Base-by-base conservation (phyloP, 78 protist species). In the Dictyostelium brefeldianum region DNA sequence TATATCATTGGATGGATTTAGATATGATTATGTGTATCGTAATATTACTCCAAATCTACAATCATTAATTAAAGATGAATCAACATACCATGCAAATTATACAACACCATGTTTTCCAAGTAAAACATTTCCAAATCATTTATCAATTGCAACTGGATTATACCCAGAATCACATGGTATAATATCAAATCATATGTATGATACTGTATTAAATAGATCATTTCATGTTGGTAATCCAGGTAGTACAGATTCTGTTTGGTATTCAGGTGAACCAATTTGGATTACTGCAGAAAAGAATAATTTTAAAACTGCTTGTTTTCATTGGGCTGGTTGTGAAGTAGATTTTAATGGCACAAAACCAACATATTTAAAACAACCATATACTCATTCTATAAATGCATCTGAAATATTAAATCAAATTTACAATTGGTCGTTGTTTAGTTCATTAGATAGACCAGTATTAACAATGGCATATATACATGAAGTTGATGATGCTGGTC, bases 51-150 rank as follows among this genome's bases (percentile, higher is more conserved):
- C 90, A 36, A 69, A 83, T 53, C 4, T 83, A 6, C 0, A 9
- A 36, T 51, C 80, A 4, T 9, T 83, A n/a, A 50, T 3, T 3
- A 41, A 71, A n/a, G 54, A 46, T 25, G 73, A 81, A 1, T 51
- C 56, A 51, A 36, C 56, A 7, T 51, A 20, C 1, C 10, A 29
- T 4, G 90, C 90, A 3, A 5, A 69, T 18, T 83, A 22, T 41
- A 54, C 53, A 29, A 83, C 80, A 15, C 81, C 90, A 5, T 80
- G 71, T 36, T 83, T 83, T 36, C 90, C 90, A 12, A 71, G 80
- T 1, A 83, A 83, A 73, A 83, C 90, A 53, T 70, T 71, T 5
- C 90, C 90, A 10, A 83, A 83, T 83, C 90, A 83, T 31, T 83
- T 71, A 20, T 36, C 81, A 31, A 20, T 83, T 2, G 90, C 90